Base-by-base conservation (phyloP, 2,329 filamentous ascomycete species). In the Acarospora socialis region DNA sequence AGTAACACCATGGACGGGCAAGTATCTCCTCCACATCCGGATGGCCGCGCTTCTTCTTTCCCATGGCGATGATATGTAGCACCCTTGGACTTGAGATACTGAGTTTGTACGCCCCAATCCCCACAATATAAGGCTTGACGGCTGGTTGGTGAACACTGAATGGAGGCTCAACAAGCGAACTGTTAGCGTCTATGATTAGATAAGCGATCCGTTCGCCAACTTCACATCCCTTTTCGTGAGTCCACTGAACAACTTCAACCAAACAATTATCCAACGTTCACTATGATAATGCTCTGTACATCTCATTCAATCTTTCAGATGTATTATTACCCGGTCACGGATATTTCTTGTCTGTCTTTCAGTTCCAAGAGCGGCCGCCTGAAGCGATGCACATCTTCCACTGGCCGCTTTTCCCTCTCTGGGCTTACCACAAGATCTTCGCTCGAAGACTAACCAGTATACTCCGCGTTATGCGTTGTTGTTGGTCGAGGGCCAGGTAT, bases 1-100 rank as follows among this genome's bases (percentile, higher is more conserved):
- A 98, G 61, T 93, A 98, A 63, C 90, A 98, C 86, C 86, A 95
- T 30, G 87, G 80, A 36, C 86, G 78, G 44, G 67, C 64, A 40
- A 98, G 71, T 46, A 93, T 66, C 60, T 95, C 84, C 61, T 95
- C 81, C 45, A 94, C 66, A 48, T 86, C 75, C 41, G 83, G 81
- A 51, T 82, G 77, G 44, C 76, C 73, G 56, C 83, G 80, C 71
- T 83, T 87, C 65, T 90, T 92, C 63, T 92, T 93, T 47, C 77
- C 80, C 77, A 90, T 87, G 38, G 50, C 62, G 54, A 42, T 24
- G n/a, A n/a, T n/a, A n/a, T n/a, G n/a, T 29, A 43, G 39, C 18
- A 19, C 9, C n/a, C 6, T 28, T n/a, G 12, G 7, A 22, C 12
- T 28, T 9, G 25, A 15, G 8, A n/a, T n/a, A n/a, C n/a, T n/a